phyloP scores from a whole-genome alignment of 208 protist species.

The Trypanosoma lewisi region DNA sequence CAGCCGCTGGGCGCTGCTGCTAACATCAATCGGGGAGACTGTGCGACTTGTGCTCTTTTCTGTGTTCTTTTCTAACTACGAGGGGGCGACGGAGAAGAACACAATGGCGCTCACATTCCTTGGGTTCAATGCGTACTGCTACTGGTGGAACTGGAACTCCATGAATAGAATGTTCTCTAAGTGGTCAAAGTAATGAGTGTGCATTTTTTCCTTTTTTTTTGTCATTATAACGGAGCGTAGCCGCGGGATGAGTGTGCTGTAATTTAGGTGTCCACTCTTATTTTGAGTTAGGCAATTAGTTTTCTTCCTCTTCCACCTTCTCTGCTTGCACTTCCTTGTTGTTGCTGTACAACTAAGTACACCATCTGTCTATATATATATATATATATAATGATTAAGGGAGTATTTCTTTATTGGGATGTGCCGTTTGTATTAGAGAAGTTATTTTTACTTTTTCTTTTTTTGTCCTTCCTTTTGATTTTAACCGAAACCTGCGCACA shows the following conservation, averaged over 20 bases:
- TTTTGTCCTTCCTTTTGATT: background rate
- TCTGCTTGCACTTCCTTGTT: background rate
- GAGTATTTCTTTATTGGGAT: too few species aligned
- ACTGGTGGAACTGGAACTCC: conserved; percentile 54
- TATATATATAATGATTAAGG: too few species aligned
- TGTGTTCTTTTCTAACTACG: conserved; percentile 36
- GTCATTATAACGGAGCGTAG: too few species aligned
- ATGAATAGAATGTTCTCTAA: conserved; percentile 30
- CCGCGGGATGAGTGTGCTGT: too few species aligned
- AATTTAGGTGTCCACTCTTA: too few species aligned
- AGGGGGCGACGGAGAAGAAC: conserved; percentile 38
- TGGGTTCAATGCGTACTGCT: conserved; percentile 40
- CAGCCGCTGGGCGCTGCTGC: conserved; percentile 53
- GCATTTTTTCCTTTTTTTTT: too few species aligned
- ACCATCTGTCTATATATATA: too few species aligned
- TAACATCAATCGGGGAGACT: conserved; percentile 40
- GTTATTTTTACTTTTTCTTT: background rate
- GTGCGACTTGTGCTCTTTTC: conserved; percentile 45
- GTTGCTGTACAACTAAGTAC: background rate
- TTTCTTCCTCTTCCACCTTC: conserved; percentile 2
- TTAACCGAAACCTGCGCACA: too few species aligned
- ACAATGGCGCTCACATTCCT: conserved; percentile 66
- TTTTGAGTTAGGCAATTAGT: too few species aligned
- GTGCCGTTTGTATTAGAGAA: too few species aligned
- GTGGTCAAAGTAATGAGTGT: background rate